Percentiles rank a stretch among this genome's conserved stretches.
phyloP scores from a whole-genome alignment of 164 flowering plant genomes.

The Taxillus chinensis region DNA sequence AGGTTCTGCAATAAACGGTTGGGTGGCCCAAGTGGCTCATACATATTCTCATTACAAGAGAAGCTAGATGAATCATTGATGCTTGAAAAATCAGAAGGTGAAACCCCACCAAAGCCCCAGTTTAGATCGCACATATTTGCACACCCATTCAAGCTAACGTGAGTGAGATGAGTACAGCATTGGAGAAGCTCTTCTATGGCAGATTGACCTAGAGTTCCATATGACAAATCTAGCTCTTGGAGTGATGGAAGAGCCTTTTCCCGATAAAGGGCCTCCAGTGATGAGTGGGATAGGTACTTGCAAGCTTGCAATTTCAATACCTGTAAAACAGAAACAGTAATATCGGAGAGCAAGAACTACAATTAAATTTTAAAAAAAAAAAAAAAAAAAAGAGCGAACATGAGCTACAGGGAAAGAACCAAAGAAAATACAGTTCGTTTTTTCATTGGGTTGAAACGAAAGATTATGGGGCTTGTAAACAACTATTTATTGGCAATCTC shows the following conservation, averaged over 20 bases:
- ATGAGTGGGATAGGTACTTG: conserved; percentile 74
- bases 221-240: conserved; percentile 78
- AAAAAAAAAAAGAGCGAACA: no score
- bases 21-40: conserved; percentile 19
- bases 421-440: no score
- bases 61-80: conserved; percentile 11
- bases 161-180: conserved; percentile 80
- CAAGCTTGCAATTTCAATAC: conserved; percentile 94
- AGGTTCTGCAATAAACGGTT: conserved; percentile 69
- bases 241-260: conserved; percentile 73
- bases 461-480: no score
- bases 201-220: conserved; percentile 76
- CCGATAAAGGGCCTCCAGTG: conserved; percentile 80
- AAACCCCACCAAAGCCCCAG: conserved; percentile 42
- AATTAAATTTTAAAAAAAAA: no score
- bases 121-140: conserved; percentile 88
- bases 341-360: background rate
- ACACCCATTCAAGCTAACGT: conserved; percentile 88
- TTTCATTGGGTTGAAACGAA: no score
- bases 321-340: conserved; percentile 19
- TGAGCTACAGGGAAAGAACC: no score
- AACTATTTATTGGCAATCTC: no score
- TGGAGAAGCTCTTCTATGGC: conserved; percentile 92
- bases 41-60: conserved; percentile 13
- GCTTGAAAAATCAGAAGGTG: conserved; percentile 17